Conservation (phyloP, 192 early-diverging fungal species). For the Coemansia sp. region DNA sequence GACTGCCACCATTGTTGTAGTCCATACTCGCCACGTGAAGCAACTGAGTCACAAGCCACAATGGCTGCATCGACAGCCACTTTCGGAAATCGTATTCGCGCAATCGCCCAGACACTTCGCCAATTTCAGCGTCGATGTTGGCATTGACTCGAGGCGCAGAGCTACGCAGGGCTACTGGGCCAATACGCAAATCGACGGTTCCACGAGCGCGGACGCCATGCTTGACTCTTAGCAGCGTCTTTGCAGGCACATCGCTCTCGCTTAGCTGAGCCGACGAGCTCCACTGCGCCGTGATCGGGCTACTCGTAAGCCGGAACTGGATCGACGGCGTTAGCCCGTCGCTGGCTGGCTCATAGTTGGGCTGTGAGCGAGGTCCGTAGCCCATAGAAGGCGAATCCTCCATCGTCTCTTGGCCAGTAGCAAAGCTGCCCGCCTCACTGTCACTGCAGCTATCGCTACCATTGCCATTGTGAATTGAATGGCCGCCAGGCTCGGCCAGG, state of each 20-base stretch:
- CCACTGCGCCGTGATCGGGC: constrained; percentile 36
- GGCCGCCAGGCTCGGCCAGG: not conserved
- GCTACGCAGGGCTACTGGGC: not conserved
- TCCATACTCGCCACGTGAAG: constrained; percentile 4
- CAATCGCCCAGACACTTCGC: constrained; percentile 27
- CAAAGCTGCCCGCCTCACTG: constrained; percentile 7
- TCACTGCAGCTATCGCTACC: not conserved
- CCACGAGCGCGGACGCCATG: constrained; percentile 35
- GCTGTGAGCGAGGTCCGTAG: not conserved
- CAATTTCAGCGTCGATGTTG: constrained; percentile 17
- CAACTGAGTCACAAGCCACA: constrained; percentile 41
- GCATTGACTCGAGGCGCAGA: constrained; percentile 22
- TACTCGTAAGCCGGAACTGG: constrained; percentile 34
- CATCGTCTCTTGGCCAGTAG: constrained; percentile 8
- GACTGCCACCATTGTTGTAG: not conserved
- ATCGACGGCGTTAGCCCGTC: constrained; percentile 15
- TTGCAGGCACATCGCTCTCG: constrained; percentile 7
- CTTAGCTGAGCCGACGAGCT: not conserved
- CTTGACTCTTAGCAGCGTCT: constrained; percentile 17
- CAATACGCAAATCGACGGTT: constrained; percentile 14
- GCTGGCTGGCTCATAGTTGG: not conserved
- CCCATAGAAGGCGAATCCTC: not conserved
- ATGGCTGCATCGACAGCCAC: constrained; percentile 54
- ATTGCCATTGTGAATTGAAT: not conserved
- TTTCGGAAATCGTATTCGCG: constrained; percentile 44